phyloP scores from a whole-genome alignment of 805 yeast genomes.

The Kluyveromyces lactis region DNA sequence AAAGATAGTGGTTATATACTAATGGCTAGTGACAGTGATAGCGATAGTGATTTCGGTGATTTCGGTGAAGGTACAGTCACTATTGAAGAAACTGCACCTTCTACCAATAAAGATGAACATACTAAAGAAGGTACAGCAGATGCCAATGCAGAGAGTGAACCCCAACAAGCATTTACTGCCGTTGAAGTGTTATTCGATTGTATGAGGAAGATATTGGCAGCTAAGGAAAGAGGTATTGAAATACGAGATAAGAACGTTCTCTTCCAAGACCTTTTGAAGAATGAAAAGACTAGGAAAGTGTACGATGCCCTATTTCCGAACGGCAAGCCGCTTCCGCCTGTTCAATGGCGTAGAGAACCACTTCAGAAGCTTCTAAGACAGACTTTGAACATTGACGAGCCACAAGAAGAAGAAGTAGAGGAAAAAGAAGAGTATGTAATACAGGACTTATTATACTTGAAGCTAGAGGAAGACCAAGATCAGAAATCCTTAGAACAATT shows the following conservation, averaged over 20 bases:
- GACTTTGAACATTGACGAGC: conserved; percentile 19
- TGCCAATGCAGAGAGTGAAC: neutral
- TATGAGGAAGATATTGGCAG: conserved; percentile 5
- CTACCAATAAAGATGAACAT: neutral
- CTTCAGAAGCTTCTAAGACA: conserved; percentile 5
- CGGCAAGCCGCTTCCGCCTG: neutral
- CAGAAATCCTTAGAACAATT: neutral
- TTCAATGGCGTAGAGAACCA: neutral
- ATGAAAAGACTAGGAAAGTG: neutral
- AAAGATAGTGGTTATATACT: no score
- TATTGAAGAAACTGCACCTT: no score
- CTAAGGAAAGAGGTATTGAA: neutral
- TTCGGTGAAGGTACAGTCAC: conserved; percentile 26
- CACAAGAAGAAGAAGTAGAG: neutral
- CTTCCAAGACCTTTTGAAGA: neutral
- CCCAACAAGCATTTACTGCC: neutral
- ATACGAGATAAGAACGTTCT: neutral
- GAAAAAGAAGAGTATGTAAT: neutral
- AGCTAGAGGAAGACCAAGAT: neutral
- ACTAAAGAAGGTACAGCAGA: conserved; percentile 1
- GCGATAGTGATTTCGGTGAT: conserved; percentile 28
- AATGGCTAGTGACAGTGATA: conserved; percentile 8
- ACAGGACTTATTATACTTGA: conserved; percentile 1
- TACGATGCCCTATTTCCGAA: neutral
- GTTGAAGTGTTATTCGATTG: conserved; percentile 1